A percentile compares a stretch with the other conserved stretches of the same genome.
phyloP scores from a whole-genome alignment of 164 flowering plant species.

The Cinnamomum chago region DNA sequence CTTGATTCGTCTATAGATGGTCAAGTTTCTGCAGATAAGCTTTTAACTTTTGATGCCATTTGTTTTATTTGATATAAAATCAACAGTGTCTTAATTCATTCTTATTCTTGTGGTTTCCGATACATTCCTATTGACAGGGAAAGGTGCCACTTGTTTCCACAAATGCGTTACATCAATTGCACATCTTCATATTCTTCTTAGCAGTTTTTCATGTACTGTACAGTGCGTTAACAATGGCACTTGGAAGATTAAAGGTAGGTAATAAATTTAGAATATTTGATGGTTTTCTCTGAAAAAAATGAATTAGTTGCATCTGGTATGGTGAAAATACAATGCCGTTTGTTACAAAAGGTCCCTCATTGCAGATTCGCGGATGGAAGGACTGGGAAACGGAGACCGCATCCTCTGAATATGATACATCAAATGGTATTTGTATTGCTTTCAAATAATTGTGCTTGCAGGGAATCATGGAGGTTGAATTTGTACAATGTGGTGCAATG shows the following conservation, averaged over 20 bases:
- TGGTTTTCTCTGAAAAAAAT: not conserved
- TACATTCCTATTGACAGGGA: conserved; percentile 42
- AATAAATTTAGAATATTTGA: not conserved
- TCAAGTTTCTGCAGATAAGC: not conserved
- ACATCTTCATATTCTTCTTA: conserved; percentile 92
- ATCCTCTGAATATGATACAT: conserved; percentile 59
- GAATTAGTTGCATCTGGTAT: not conserved
- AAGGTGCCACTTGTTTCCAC: conserved; percentile 59
- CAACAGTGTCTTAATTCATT: not conserved
- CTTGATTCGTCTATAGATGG: not conserved
- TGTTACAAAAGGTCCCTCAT: not conserved
- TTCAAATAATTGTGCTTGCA: not conserved
- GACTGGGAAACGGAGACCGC: conserved; percentile 77
- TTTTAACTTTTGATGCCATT: not conserved
- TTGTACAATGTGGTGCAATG: not conserved
- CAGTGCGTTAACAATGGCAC: conserved; percentile 78
- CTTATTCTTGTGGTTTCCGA: not conserved
- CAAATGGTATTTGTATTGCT: conserved; percentile 53
- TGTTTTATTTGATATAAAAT: not conserved
- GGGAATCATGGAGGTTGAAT: not conserved
- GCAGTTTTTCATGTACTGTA: conserved; percentile 77
- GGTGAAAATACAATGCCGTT: not conserved
- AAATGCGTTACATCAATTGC: conserved; percentile 79
- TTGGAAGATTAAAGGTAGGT: conserved; percentile 90
- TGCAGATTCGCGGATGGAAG: conserved; percentile 95